These are phyloP conservation scores for Actinomucor elegans DNA, from an alignment of 371 early-diverging fungal species.

Conservation along the genomic window DNA sequence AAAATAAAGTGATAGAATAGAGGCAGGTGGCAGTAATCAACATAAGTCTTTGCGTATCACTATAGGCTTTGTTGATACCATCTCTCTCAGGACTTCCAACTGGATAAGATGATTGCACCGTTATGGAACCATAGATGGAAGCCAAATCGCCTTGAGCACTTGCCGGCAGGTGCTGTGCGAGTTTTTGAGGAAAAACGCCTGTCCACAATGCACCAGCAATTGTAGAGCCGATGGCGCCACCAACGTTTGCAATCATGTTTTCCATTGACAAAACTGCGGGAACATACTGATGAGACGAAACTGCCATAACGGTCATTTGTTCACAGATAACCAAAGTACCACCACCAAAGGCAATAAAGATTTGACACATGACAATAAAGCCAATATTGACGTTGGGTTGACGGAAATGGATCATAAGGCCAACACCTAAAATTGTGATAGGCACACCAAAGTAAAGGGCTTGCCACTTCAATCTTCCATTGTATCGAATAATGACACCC, in stretches of 20 bases:
- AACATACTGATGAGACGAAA: conserved; percentile 13
- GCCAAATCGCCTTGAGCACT: background rate
- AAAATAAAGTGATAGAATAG: conserved; percentile 5
- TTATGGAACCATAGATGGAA: conserved; percentile 13
- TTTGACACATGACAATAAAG: conserved; percentile 22
- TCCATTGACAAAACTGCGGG: conserved; percentile 18
- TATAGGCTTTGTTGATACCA: conserved; percentile 17
- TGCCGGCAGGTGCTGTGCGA: conserved; percentile 14
- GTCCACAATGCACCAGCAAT: conserved; percentile 22
- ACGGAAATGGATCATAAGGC: conserved; percentile 21
- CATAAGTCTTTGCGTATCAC: conserved; percentile 19
- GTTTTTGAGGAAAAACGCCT: conserved; percentile 18
- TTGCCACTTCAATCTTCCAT: conserved; percentile 20
- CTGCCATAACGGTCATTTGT: conserved; percentile 25
- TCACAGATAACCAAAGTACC: conserved; percentile 25
- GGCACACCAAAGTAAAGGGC: conserved; percentile 18
- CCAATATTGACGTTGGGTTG: conserved; percentile 21
- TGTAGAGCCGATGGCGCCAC: conserved; percentile 12
- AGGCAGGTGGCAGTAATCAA: conserved; percentile 16
- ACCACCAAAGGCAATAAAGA: conserved; percentile 22
- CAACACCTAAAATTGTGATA: conserved; percentile 14
- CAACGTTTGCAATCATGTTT: conserved; percentile 11
- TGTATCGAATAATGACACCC: conserved; percentile 13
- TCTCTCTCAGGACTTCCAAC: conserved; percentile 11
- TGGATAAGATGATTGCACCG: conserved; percentile 12